Base-by-base conservation (phyloP, 2,329 filamentous ascomycete species). In the Fusarium caatingaense region DNA sequence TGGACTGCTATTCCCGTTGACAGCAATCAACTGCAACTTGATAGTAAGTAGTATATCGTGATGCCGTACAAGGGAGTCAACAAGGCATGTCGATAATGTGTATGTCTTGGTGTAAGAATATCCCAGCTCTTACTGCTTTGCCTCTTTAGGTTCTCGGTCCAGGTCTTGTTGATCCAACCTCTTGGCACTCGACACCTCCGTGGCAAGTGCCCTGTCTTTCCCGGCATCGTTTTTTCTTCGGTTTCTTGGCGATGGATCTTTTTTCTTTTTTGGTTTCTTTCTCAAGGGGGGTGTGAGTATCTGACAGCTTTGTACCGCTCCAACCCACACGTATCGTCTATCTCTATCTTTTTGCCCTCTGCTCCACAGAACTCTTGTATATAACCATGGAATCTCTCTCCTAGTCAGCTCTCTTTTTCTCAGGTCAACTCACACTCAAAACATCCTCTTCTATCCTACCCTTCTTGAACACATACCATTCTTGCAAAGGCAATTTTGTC, bases 161-260 rank as follows among this genome's bases (percentile, higher is more conserved):
- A 48, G 18, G 25, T 37, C 49, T 27, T 59, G 51, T 64, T 62
- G 63, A 71, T 71, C 67, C 66, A 27, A 58, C 56, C 57, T 68
- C 67, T 71, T 71, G 67, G 72, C 69, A 53, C 56, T 53, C 32
- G 34, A 51, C 49, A 15, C 45, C 53, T 34, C 28, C 13, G 41
- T 46, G 50, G 56, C 67, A 49, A 49, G 15, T 27, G 47, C 66
- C 56, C 62, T 67, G 64, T 46, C 49, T 55, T 47, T 34, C 55
- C 51, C 34, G 23, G 50, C 15, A 27, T 20, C 25, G 20, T 50
- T 58, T 45, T 56, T 48, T 59, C 30, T 42, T 63, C 23, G 16
- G 46, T 50, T 42, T 57, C 66, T 69, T 70, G 65, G 65, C 58
- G 48, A 68, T 64, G 37, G 32, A 56, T 50, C 49, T 48, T 67